Percentiles rank a stretch among this genome's conserved stretches.
Conservation (phyloP, 192 early-diverging fungal genomes). For the Coemansia sp. region DNA sequence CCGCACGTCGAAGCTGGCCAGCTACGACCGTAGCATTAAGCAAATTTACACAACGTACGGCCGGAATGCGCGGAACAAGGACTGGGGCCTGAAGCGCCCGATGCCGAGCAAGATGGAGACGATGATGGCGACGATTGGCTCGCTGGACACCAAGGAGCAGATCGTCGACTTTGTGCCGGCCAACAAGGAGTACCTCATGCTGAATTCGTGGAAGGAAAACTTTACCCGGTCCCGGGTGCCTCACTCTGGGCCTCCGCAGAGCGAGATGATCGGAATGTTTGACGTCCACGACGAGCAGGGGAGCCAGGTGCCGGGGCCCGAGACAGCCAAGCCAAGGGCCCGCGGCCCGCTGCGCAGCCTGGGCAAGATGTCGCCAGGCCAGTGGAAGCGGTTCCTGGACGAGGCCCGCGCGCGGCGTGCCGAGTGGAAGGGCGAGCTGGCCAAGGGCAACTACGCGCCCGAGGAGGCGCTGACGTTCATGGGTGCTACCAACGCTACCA, state of each 20-base stretch:
- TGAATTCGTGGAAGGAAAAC: conserved; percentile 69
- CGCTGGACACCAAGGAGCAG: conserved; percentile 69
- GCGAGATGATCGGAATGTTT: not conserved
- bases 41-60: conserved; percentile 69
- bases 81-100: conserved; percentile 75
- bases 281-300: not conserved
- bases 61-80: conserved; percentile 50
- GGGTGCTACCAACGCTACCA: conserved; percentile 29
- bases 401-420: conserved; percentile 52
- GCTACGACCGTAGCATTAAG: conserved; percentile 60
- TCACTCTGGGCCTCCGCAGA: not conserved
- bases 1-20: conserved; percentile 65
- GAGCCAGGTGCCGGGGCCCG: not conserved
- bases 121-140: conserved; percentile 51
- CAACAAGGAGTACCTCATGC: conserved; percentile 54
- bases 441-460: conserved; percentile 29
- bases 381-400: conserved; percentile 62
- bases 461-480: conserved; percentile 43
- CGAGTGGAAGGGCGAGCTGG: conserved; percentile 53
- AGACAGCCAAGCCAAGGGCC: not conserved
- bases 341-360: conserved; percentile 51
- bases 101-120: conserved; percentile 64
- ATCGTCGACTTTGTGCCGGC: conserved; percentile 63
- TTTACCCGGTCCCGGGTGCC: conserved; percentile 61
- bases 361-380: conserved; percentile 51